Conservation (phyloP, 208 protist genomes). For the Dictyostelium gargantuum region DNA sequence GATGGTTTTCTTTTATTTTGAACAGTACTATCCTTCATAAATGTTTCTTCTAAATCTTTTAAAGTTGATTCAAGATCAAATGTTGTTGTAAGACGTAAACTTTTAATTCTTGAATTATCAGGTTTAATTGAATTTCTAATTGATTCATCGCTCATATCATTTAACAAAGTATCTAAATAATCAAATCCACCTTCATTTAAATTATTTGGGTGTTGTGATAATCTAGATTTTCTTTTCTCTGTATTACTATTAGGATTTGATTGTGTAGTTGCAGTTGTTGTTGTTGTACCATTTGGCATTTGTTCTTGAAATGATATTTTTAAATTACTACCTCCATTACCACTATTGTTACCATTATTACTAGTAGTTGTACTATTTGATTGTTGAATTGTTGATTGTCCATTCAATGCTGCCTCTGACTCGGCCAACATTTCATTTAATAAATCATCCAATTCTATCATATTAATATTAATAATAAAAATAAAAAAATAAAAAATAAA, state of each 20-base stretch:
- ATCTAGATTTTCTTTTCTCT: constrained; percentile 39
- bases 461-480: background rate
- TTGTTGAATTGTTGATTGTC: background rate
- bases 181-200: constrained; percentile 27
- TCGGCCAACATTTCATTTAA: constrained; percentile 17
- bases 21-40: background rate
- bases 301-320: background rate
- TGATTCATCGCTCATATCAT: constrained; percentile 30
- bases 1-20: constrained; percentile 44
- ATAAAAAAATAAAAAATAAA: background rate
- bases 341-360: background rate
- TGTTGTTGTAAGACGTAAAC: constrained; percentile 1
- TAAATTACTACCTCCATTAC: background rate
- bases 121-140: background rate
- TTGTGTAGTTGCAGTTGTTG: background rate
- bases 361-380: background rate
- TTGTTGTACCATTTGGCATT: background rate
- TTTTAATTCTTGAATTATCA: constrained; percentile 49
- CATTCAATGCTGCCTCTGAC: background rate
- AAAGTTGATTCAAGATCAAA: constrained; percentile 52
- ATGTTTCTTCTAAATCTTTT: constrained; percentile 57
- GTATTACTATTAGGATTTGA: background rate
- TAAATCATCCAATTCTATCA: constrained; percentile 18
- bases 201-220: constrained; percentile 31
- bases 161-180: constrained; percentile 41